Conservation (phyloP, 768 basidiomycete genomes). For the Podaxis sp. region DNA sequence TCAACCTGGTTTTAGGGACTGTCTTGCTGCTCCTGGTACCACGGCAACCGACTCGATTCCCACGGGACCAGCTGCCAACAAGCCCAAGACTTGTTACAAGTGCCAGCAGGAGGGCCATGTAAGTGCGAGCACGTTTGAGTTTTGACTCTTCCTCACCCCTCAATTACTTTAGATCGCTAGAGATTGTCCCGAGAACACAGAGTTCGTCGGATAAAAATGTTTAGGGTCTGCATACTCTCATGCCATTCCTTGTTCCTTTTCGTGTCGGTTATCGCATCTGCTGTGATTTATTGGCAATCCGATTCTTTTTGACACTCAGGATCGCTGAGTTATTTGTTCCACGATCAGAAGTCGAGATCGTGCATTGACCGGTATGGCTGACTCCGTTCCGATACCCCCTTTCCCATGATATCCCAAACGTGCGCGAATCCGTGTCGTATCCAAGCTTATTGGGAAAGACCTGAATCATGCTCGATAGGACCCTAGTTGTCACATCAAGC, state of each 20-base stretch:
- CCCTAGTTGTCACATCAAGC: too few species aligned
- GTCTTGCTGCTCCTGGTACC: conserved; percentile 68
- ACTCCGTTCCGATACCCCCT: too few species aligned
- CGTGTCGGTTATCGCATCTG: conserved; percentile 3
- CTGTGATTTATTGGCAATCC: conserved; percentile 3
- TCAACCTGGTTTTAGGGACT: conserved; percentile 50
- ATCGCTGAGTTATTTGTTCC: neutral
- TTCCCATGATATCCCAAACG: too few species aligned
- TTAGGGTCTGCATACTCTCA: neutral
- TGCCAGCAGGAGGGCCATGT: conserved; percentile 88
- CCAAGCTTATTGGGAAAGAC: too few species aligned
- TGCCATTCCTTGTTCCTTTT: neutral
- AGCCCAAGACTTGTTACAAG: conserved; percentile 82
- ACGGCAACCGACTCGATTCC: conserved; percentile 40
- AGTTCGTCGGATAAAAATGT: conserved; percentile 41
- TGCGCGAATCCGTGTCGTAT: too few species aligned
- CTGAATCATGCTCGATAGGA: too few species aligned
- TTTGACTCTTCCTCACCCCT: conserved; percentile 4
- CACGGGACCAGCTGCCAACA: conserved; percentile 36
- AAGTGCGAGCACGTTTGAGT: conserved; percentile 23
- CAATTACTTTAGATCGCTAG: conserved; percentile 47
- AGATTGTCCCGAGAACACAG: conserved; percentile 56
- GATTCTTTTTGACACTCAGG: neutral
- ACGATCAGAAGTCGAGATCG: neutral
- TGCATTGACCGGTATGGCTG: neutral